Percentiles rank a stretch among this genome's conserved stretches.
phyloP scores from a whole-genome alignment of 148 eudicot genomes.

The Nepenthes mirabilis region DNA sequence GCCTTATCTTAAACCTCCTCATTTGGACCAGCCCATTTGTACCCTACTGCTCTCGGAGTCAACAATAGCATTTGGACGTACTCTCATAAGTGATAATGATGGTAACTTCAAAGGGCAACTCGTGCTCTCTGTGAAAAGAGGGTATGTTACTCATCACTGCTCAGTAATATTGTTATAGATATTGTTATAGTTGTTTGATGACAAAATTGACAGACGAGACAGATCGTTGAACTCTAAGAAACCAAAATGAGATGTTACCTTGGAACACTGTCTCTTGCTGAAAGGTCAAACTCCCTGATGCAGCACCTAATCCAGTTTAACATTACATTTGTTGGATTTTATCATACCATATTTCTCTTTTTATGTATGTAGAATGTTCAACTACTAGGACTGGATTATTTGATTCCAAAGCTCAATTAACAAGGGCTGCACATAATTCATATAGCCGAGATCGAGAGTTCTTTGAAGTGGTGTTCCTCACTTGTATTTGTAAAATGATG shows the following conservation, averaged over 20 bases:
- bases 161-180: neutral
- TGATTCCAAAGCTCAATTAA: too few relatives aligned
- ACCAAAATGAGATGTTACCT: too few relatives aligned
- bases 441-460: too few relatives aligned
- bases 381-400: too few relatives aligned
- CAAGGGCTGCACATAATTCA: too few relatives aligned
- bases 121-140: constrained; percentile 63
- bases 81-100: constrained; percentile 50
- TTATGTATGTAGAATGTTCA: too few relatives aligned
- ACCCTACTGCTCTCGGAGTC: constrained; percentile 73
- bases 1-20: constrained; percentile 92
- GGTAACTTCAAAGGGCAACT: constrained; percentile 85
- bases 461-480: neutral
- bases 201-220: neutral
- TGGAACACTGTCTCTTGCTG: too few relatives aligned
- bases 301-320: too few relatives aligned
- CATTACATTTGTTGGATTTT: too few relatives aligned
- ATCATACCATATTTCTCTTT: too few relatives aligned
- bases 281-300: too few relatives aligned
- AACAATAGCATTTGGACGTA: constrained; percentile 81
- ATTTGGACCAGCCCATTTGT: constrained; percentile 80
- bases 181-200: neutral
- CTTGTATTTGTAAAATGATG: neutral
- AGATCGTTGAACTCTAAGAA: neutral
- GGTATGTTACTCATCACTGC: constrained; percentile 30